These are phyloP conservation scores for Paragyromitra xinjiangensis DNA, from an alignment of 495 filamentous ascomycete species.

Conservation along the genomic window DNA sequence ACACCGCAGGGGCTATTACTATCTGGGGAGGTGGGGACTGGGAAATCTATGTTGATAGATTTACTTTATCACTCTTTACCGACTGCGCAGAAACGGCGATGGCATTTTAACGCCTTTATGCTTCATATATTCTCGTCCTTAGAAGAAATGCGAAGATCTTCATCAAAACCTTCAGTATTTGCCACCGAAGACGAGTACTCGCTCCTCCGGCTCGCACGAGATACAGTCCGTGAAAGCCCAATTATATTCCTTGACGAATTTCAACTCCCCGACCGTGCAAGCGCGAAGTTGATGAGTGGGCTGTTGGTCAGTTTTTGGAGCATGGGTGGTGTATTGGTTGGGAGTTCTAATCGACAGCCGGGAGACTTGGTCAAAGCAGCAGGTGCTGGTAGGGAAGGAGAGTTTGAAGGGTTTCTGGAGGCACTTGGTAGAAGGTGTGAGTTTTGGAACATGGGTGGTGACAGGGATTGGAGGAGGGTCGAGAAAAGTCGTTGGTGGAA, in stretches of 20 bases:
- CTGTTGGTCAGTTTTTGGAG: constrained; percentile 77
- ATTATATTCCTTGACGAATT: constrained; percentile 80
- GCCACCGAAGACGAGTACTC: constrained; percentile 65
- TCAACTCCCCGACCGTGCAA: constrained; percentile 73
- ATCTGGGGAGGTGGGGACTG: constrained; percentile 75
- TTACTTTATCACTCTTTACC: constrained; percentile 74
- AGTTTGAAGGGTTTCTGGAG: constrained; percentile 74
- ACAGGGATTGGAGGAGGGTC: constrained; percentile 70
- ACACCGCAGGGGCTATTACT: constrained; percentile 73
- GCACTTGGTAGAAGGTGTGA: constrained; percentile 73
- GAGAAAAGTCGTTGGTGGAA: constrained; percentile 57
- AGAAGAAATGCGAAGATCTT: constrained; percentile 65
- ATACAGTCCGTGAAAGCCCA: constrained; percentile 71
- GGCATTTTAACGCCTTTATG: constrained; percentile 83
- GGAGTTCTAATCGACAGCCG: constrained; percentile 77
- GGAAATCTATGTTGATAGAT: constrained; percentile 76
- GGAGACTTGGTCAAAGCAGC: constrained; percentile 75
- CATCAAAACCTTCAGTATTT: constrained; percentile 24
- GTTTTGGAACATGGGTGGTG: constrained; percentile 75
- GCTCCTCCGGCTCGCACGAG: constrained; percentile 71
- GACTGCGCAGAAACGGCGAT: constrained; percentile 70
- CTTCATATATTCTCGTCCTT: constrained; percentile 71
- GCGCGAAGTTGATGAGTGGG: constrained; percentile 74
- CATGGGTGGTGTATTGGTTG: constrained; percentile 75
- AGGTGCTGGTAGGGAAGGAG: constrained; percentile 67